These are phyloP conservation scores for Alternaria rosae DNA, from an alignment of 2,329 filamentous ascomycete species.

Conservation along the genomic window DNA sequence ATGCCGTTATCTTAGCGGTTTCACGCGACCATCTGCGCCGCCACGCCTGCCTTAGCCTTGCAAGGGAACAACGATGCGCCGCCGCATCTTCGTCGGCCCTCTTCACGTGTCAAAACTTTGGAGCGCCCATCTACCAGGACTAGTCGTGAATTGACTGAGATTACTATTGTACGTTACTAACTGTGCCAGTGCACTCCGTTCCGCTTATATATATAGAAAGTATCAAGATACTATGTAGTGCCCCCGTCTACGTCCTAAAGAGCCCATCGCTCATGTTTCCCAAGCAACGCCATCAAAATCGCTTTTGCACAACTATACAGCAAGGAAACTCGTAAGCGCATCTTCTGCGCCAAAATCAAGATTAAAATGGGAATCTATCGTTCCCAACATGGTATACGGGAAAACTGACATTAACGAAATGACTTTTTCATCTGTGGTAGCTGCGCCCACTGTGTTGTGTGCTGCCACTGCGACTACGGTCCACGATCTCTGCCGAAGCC, in stretches of 20 bases:
- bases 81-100: neutral
- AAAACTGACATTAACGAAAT: slow-evolving; percentile 1
- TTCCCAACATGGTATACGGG: slow-evolving; percentile 3
- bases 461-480: slow-evolving; percentile 45
- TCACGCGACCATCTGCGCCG: slow-evolving; percentile 16
- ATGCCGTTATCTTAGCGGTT: slow-evolving; percentile 17
- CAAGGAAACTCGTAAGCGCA: slow-evolving; percentile 35
- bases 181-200: neutral
- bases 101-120: neutral
- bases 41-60: slow-evolving; percentile 4
- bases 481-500: slow-evolving; percentile 47
- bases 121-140: neutral
- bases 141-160: slow-evolving; percentile 1
- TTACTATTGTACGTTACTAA: slow-evolving; percentile 17
- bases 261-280: slow-evolving; percentile 5
- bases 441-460: slow-evolving; percentile 38
- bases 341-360: slow-evolving; percentile 5
- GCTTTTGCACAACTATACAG: slow-evolving; percentile 31
- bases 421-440: slow-evolving; percentile 11
- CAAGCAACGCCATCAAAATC: slow-evolving; percentile 16
- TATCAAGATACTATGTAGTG: neutral
- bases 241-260: slow-evolving; percentile 11
- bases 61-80: neutral
- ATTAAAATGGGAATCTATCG: slow-evolving; percentile 12
- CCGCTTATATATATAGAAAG: neutral